phyloP scores from a whole-genome alignment of 768 basidiomycete genomes.

The Agaricus blazei region DNA sequence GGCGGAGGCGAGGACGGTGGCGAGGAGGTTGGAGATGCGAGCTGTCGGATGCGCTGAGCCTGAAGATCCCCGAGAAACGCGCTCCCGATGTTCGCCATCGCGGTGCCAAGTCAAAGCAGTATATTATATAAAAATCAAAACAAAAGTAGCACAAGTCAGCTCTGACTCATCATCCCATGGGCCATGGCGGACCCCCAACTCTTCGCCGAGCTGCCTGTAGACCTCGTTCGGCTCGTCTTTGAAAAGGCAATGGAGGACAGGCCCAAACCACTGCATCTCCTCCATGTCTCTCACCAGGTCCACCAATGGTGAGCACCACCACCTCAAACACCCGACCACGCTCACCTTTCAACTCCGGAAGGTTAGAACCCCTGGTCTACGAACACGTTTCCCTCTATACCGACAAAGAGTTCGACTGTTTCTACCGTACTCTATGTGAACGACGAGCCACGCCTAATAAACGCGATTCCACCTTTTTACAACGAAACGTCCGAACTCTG shows the following conservation, averaged over 20 bases:
- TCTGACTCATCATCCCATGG: too few species aligned
- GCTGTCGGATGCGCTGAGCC: constrained; percentile 51
- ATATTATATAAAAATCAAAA: too few species aligned
- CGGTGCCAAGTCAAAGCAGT: too few species aligned
- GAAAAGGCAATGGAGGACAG: constrained; percentile 8
- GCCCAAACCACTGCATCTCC: constrained; percentile 2
- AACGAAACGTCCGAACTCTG: constrained; percentile 4
- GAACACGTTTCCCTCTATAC: not conserved
- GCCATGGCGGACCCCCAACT: not conserved
- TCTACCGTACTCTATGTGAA: constrained; percentile 4
- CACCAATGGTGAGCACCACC: not conserved
- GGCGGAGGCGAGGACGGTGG: constrained; percentile 35
- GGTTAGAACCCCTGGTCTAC: constrained; percentile 7
- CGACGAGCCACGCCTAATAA: not conserved
- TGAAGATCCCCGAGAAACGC: constrained; percentile 74
- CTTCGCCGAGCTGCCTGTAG: not conserved
- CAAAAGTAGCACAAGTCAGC: too few species aligned
- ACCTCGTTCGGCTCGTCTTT: constrained; percentile 5
- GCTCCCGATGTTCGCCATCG: constrained; percentile 61
- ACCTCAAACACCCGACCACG: not conserved
- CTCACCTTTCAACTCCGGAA: too few species aligned
- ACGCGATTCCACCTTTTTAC: not conserved
- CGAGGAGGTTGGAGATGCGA: constrained; percentile 47
- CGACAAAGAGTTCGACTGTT: not conserved
- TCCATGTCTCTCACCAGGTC: not conserved